Percentiles rank a stretch among this genome's conserved stretches.
These are phyloP conservation scores for Zymoseptoria ardabiliae DNA, from an alignment of 2,329 filamentous ascomycete genomes.

Conservation along the genomic window DNA sequence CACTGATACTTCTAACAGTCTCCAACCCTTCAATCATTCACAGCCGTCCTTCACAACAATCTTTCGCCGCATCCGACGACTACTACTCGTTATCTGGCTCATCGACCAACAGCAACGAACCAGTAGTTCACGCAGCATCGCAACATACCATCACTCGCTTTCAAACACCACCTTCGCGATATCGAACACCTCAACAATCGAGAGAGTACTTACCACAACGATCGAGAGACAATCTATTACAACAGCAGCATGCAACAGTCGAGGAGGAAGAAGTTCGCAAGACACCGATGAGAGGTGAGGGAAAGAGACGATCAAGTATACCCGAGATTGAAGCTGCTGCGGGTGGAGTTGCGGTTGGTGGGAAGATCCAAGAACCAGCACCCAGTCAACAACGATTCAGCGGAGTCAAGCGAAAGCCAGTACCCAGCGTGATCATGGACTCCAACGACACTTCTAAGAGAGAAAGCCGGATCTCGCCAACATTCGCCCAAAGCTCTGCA, in stretches of 20 bases:
- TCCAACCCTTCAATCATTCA: slow-evolving; percentile 27
- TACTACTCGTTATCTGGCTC: slow-evolving; percentile 42
- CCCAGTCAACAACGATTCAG: not conserved
- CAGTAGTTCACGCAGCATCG: slow-evolving; percentile 16
- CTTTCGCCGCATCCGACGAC: slow-evolving; percentile 43
- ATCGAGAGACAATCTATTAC: slow-evolving; percentile 5
- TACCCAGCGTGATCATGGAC: slow-evolving; percentile 28
- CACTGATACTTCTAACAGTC: slow-evolving; percentile 12
- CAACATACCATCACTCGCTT: slow-evolving; percentile 25
- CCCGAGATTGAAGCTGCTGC: slow-evolving; percentile 3
- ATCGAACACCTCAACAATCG: slow-evolving; percentile 29
- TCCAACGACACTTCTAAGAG: slow-evolving; percentile 1
- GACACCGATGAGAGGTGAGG: slow-evolving; percentile 29
- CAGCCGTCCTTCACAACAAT: slow-evolving; percentile 36
- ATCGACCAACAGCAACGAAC: slow-evolving; percentile 28
- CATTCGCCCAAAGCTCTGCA: slow-evolving; percentile 24
- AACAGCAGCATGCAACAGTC: slow-evolving; percentile 12
- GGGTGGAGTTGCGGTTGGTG: not conserved
- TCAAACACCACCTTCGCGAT: slow-evolving; percentile 29
- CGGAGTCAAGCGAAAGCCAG: slow-evolving; percentile 27
- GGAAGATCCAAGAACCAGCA: not conserved
- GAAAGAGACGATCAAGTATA: slow-evolving; percentile 22
- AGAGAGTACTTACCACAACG: slow-evolving; percentile 15
- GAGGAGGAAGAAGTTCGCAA: slow-evolving; percentile 21
- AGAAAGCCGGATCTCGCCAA: slow-evolving; percentile 16